A percentile compares a stretch with the other conserved stretches of the same genome.
Conservation (phyloP, 371 early-diverging fungal genomes). For the Capillidium heterosporum region DNA sequence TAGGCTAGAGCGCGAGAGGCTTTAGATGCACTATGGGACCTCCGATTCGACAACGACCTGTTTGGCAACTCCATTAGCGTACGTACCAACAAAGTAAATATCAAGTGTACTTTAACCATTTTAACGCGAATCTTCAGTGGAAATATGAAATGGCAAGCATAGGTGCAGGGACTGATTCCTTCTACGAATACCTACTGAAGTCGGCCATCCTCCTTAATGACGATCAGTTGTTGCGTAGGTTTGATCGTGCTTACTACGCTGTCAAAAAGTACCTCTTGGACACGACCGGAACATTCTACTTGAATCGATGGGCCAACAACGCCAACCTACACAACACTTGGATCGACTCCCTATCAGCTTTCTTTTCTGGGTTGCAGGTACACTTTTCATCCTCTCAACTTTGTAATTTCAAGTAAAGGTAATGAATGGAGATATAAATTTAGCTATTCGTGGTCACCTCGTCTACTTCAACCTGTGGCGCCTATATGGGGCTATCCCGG, state of each 20-base stretch:
- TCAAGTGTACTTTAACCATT: background rate
- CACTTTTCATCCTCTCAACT: constrained; percentile 1
- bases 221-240: constrained; percentile 46
- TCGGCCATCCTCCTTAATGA: constrained; percentile 77
- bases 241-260: constrained; percentile 59
- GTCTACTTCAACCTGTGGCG: constrained; percentile 75
- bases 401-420: constrained; percentile 19
- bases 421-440: constrained; percentile 63
- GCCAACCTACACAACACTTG: constrained; percentile 46
- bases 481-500: constrained; percentile 66
- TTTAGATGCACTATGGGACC: constrained; percentile 50
- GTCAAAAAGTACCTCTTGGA: constrained; percentile 44
- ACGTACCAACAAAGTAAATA: constrained; percentile 24
- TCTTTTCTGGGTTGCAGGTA: constrained; percentile 81
- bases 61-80: constrained; percentile 74
- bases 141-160: constrained; percentile 48
- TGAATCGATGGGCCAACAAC: constrained; percentile 63
- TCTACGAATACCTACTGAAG: constrained; percentile 85
- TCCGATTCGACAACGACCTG: constrained; percentile 50
- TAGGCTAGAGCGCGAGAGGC: constrained; percentile 52
- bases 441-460: constrained; percentile 61
- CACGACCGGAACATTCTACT: constrained; percentile 55
- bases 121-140: constrained; percentile 20
- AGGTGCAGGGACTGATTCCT: constrained; percentile 87
- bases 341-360: constrained; percentile 84